These are phyloP conservation scores for Suhomyces bolitotheri DNA, from an alignment of 1,139 yeast genomes.

Conservation along the genomic window DNA sequence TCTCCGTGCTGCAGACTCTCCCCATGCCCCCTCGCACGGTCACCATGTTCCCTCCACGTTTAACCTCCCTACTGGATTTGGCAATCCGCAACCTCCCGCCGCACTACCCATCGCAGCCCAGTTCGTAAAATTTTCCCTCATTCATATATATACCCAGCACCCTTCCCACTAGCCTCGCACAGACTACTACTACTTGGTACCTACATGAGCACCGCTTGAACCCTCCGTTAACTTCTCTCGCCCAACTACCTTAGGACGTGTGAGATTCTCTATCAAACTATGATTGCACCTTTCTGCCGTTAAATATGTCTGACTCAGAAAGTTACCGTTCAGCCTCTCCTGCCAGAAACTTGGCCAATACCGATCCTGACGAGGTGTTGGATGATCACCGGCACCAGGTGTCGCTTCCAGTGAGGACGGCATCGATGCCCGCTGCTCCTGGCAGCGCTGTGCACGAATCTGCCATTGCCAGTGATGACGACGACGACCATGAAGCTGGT, in stretches of 20 bases:
- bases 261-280: neutral
- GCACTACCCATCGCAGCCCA: neutral
- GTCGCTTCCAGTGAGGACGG: conserved; percentile 38
- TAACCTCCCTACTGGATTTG: too few species aligned
- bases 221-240: neutral
- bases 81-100: too few species aligned
- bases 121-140: neutral
- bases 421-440: conserved; percentile 1
- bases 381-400: conserved; percentile 60
- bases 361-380: conserved; percentile 48
- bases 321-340: conserved; percentile 42
- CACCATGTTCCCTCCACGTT: too few species aligned
- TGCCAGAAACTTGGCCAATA: conserved; percentile 23
- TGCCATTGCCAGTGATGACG: conserved; percentile 14
- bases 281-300: conserved; percentile 5
- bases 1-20: too few species aligned
- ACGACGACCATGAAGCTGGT: too few species aligned
- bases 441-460: conserved; percentile 6
- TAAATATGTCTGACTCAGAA: conserved; percentile 48
- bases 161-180: neutral
- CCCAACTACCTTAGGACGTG: neutral
- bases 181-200: neutral
- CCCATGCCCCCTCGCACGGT: too few species aligned
- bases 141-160: too few species aligned
- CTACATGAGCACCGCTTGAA: neutral